Percentiles rank a stretch among this genome's conserved stretches.
phyloP scores from a whole-genome alignment of 305 asterid genomes.

The Plantago rigida region DNA sequence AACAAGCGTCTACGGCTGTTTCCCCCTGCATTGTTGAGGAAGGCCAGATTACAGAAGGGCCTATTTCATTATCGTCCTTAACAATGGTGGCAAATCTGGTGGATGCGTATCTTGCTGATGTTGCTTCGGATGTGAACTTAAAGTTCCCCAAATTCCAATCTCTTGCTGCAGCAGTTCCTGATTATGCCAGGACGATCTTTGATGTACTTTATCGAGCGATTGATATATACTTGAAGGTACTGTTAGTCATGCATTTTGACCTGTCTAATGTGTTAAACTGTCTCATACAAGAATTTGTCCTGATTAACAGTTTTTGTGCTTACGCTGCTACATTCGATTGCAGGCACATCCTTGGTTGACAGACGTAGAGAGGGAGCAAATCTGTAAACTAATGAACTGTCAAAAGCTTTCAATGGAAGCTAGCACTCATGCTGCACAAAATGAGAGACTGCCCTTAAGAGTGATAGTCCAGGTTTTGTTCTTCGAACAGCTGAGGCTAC shows the following conservation, averaged over 20 bases:
- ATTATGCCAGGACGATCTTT: slow-evolving; percentile 63
- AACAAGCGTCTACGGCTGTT: slow-evolving; percentile 45
- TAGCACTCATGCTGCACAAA: slow-evolving; percentile 85
- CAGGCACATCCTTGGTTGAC: slow-evolving; percentile 92
- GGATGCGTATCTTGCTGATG: slow-evolving; percentile 78
- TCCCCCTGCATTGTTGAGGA: slow-evolving; percentile 66
- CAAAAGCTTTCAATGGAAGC: slow-evolving; percentile 89
- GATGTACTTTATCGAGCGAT: slow-evolving; percentile 86
- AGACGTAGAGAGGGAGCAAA: slow-evolving; percentile 65
- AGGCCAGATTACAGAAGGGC: slow-evolving; percentile 37
- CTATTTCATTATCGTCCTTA: slow-evolving; percentile 40
- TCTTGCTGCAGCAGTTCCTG: slow-evolving; percentile 72
- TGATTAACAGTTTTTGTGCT: neutral
- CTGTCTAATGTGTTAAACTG: neutral
- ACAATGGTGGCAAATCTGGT: slow-evolving; percentile 80
- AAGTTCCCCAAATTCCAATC: slow-evolving; percentile 73
- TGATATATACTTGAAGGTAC: slow-evolving; percentile 72
- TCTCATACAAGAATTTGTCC: neutral
- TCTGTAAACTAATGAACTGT: slow-evolving; percentile 74
- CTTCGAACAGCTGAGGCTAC: slow-evolving; percentile 79
- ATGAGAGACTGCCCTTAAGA: slow-evolving; percentile 78
- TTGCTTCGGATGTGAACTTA: slow-evolving; percentile 63
- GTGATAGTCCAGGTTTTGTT: slow-evolving; percentile 77
- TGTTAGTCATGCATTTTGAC: neutral
- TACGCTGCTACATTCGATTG: neutral